Percentiles rank a stretch among this genome's conserved stretches.
Evolutionary conservation across 345 rosid genomes (phyloP).

Genomic region (Citrus maxima): DNA sequence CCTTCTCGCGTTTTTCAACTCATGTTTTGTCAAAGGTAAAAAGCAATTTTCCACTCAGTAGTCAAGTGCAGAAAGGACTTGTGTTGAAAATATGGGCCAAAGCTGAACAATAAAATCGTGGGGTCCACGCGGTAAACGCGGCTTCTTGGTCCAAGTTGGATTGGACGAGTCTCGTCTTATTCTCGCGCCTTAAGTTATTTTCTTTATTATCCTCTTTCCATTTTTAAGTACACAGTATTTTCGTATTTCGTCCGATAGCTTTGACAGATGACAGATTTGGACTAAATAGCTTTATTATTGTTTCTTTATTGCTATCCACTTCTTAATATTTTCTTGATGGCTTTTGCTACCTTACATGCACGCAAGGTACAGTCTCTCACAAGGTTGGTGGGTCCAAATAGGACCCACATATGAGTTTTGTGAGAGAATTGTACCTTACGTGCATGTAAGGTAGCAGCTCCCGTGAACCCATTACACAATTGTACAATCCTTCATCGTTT

Average conservation of each 20-base stretch:
- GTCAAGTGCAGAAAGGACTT: conserved; percentile 2
- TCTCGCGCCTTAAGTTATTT: not conserved
- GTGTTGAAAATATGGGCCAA: conserved; percentile 5
- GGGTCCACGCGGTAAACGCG: conserved; percentile 22
- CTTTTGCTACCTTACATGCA: no score
- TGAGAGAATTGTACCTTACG: no score
- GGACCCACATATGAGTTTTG: no score
- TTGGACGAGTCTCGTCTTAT: not conserved
- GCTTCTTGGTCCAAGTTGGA: not conserved
- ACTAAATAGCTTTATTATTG: not conserved
- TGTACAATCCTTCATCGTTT: no score
- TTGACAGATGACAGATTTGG: not conserved
- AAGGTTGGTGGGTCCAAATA: no score
- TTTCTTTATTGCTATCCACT: not conserved
- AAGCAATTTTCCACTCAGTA: not conserved
- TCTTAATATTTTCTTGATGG: not conserved
- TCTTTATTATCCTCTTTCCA: not conserved
- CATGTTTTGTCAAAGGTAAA: not conserved
- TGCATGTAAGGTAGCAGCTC: no score
- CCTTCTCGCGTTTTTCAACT: conserved; percentile 5
- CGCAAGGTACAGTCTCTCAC: no score
- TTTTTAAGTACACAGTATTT: not conserved
- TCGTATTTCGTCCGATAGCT: not conserved
- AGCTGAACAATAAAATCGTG: not conserved
- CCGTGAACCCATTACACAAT: no score